A percentile compares a stretch with the other conserved stretches of the same genome.
Evolutionary conservation across 441 rosid genomes (phyloP).

Genomic region (Populus tomentosa): DNA sequence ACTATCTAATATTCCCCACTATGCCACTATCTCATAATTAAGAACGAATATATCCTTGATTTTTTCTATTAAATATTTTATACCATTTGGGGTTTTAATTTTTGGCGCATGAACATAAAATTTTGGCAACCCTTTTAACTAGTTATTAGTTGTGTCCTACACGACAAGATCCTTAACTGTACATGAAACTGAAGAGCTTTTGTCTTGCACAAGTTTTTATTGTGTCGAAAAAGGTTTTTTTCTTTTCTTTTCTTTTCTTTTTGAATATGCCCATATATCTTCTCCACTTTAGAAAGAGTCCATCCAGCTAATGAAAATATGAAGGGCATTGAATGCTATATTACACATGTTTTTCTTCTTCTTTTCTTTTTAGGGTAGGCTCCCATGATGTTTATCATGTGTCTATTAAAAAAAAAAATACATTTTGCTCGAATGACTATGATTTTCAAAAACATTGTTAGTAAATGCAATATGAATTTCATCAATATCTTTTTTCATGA

Average conservation of each 20-base stretch:
- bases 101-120: conserved; percentile 25
- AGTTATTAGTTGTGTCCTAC: conserved; percentile 28
- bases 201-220: neutral
- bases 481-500: too few species aligned
- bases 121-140: conserved; percentile 5
- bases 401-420: neutral
- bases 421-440: neutral
- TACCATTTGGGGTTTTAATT: conserved; percentile 23
- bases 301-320: neutral
- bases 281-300: neutral
- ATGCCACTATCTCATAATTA: neutral
- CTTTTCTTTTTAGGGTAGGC: neutral
- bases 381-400: neutral
- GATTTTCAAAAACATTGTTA: neutral
- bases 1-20: conserved; percentile 8
- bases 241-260: too few species aligned
- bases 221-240: neutral
- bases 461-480: too few species aligned
- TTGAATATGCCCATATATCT: neutral
- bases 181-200: neutral
- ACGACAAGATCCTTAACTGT: conserved; percentile 30
- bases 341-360: neutral
- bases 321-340: neutral
- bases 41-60: neutral
- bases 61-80: neutral